These are phyloP conservation scores for Colletotrichum lentis DNA, from an alignment of 2,329 filamentous ascomycete genomes.

Conservation along the genomic window DNA sequence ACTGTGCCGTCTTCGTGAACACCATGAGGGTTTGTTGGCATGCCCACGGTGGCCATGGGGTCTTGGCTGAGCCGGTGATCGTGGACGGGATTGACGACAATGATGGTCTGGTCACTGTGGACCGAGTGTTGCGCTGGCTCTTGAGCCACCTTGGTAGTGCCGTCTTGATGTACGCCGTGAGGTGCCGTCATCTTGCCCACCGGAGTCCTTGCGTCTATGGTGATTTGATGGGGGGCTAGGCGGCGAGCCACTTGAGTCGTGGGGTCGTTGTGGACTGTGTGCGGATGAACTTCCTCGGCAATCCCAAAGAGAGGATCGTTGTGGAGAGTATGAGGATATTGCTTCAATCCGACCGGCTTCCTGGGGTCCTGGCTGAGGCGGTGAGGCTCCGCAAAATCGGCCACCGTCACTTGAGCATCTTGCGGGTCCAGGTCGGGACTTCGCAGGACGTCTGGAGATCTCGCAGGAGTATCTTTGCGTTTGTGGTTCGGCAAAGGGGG, in stretches of 20 bases:
- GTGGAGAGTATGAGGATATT: slow-evolving; percentile 11
- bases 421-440: slow-evolving; percentile 8
- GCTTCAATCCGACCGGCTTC: slow-evolving; percentile 3
- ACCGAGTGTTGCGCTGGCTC: slow-evolving; percentile 12
- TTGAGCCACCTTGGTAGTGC: slow-evolving; percentile 4
- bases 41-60: not conserved
- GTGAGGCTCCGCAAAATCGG: slow-evolving; percentile 10
- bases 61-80: slow-evolving; percentile 28
- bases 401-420: slow-evolving; percentile 17
- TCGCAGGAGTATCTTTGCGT: slow-evolving; percentile 28
- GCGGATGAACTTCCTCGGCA: slow-evolving; percentile 24
- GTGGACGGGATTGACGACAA: not conserved
- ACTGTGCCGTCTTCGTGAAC: slow-evolving; percentile 19
- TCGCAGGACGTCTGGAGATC: slow-evolving; percentile 21
- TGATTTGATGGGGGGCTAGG: slow-evolving; percentile 16
- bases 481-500: not conserved
- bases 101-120: slow-evolving; percentile 7
- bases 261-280: slow-evolving; percentile 27
- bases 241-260: slow-evolving; percentile 4
- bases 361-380: slow-evolving; percentile 24
- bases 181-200: not conserved
- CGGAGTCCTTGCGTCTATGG: slow-evolving; percentile 3
- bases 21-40: not conserved
- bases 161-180: slow-evolving; percentile 21
- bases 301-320: slow-evolving; percentile 22